These are phyloP conservation scores for Tolypocladium ophioglossoides DNA, from an alignment of 2,329 filamentous ascomycete species.

Conservation along the genomic window DNA sequence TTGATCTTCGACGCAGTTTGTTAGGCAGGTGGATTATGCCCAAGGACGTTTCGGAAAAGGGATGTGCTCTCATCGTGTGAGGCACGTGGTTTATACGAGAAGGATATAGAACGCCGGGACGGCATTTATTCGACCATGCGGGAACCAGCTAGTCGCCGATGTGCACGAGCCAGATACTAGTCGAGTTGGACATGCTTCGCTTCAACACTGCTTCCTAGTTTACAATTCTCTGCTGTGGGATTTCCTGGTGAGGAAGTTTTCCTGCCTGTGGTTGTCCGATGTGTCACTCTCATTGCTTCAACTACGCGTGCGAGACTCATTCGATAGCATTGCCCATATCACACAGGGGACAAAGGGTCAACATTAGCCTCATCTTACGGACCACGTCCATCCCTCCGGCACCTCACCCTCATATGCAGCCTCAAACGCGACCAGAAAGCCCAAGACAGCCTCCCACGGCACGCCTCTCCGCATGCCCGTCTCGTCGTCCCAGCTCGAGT, in stretches of 20 bases:
- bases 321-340: neutral
- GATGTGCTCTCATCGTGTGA: neutral
- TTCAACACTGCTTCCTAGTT: neutral
- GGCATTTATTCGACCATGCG: neutral
- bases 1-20: neutral
- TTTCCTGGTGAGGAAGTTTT: neutral
- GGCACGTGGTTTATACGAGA: neutral
- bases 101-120: neutral
- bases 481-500: slow-evolving; percentile 43
- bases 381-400: neutral
- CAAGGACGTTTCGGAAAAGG: neutral
- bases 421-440: slow-evolving; percentile 20
- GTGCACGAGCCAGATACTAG: neutral
- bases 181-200: neutral
- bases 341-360: neutral
- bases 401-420: neutral
- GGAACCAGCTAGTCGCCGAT: neutral
- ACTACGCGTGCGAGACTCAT: neutral
- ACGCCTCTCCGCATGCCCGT: slow-evolving; percentile 40
- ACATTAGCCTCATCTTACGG: neutral
- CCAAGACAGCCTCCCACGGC: slow-evolving; percentile 29
- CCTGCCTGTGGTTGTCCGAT: neutral
- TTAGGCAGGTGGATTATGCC: neutral
- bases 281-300: neutral
- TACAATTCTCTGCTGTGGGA: neutral